Base-by-base conservation (phyloP, 495 filamentous ascomycete species). In the Neurospora cerealis region DNA sequence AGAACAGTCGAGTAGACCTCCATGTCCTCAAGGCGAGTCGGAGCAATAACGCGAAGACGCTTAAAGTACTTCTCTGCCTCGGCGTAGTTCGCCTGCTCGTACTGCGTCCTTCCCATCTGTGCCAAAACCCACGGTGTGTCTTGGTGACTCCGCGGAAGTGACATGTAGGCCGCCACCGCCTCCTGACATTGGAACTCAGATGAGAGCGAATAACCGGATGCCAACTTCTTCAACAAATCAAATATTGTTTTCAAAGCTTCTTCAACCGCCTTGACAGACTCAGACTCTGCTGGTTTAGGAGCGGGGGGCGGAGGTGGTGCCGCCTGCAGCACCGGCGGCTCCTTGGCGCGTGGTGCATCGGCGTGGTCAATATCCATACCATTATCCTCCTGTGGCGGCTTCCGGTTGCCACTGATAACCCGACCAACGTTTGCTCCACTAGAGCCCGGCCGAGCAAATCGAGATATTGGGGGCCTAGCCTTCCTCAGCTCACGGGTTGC, bases 1-100 rank as follows among this genome's bases (percentile, higher is more conserved):
- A 99, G 89, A n/a, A 95, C 90, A 15, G 96, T 98, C 4, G 95
- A 98, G 81, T 96, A 99, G 28, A 97, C 90, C 78, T 99, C 96
- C 95, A 98, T 97, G 78, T 97, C 95, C 75, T 95, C 91, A 69
- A 94, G 85, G 24, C 92, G 89, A 5, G 92, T 91, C 8, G 94
- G 94, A 34, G 92, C 89, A 69, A 95, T 83, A 44, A 88, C 85
- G 73, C 91, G 91, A 40, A 98, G 87, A 60, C 91, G 88, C 46
- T 89, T 83, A 81, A 96, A 99, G 76, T 89, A 90, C 77, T 92
- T 93, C 77, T 97, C 95, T 6, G 96, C 93, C 69, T 97, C 93
- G 1, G 85, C 81, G 77, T 97, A 97, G 78, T 90, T 87, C 1
- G 91, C 91, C 80, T 93, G 91, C 82, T 99, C 96, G 79, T 96